Conservation (phyloP, 2,329 filamentous ascomycete species). For the Clonostachys byssicola region DNA sequence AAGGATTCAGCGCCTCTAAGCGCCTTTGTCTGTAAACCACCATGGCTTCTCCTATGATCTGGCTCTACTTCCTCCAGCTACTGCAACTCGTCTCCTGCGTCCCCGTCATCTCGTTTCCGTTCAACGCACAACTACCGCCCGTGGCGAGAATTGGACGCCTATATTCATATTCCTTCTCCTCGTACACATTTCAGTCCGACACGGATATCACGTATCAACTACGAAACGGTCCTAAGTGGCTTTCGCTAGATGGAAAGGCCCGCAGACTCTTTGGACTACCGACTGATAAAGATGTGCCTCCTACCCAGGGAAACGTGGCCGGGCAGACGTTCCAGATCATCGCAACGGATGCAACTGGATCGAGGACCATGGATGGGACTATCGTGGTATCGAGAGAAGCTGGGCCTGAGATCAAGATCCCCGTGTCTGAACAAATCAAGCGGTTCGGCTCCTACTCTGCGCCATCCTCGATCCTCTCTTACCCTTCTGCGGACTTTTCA, state of each 20-base stretch:
- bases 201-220: slow-evolving; percentile 66
- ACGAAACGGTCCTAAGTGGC: slow-evolving; percentile 64
- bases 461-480: slow-evolving; percentile 53
- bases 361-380: slow-evolving; percentile 60
- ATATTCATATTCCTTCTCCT: slow-evolving; percentile 69
- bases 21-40: slow-evolving; percentile 9
- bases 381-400: slow-evolving; percentile 62
- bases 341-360: slow-evolving; percentile 64
- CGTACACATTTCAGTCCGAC: slow-evolving; percentile 66
- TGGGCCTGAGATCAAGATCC: slow-evolving; percentile 48
- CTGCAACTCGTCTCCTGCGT: slow-evolving; percentile 17
- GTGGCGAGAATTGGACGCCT: slow-evolving; percentile 65
- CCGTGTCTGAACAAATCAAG: slow-evolving; percentile 54
- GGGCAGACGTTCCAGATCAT: slow-evolving; percentile 60
- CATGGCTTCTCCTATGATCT: slow-evolving; percentile 20
- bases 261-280: slow-evolving; percentile 72
- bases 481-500: slow-evolving; percentile 47
- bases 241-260: slow-evolving; percentile 62
- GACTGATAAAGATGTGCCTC: slow-evolving; percentile 37
- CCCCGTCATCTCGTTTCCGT: slow-evolving; percentile 58
- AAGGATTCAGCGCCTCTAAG: slow-evolving; percentile 10
- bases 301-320: slow-evolving; percentile 42
- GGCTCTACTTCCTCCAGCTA: slow-evolving; percentile 11
- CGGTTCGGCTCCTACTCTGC: slow-evolving; percentile 55
- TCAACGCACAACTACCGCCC: slow-evolving; percentile 81